A percentile compares a stretch with the other conserved stretches of the same genome.
Conservation (phyloP, 2,329 filamentous ascomycete genomes). For the Myriosclerotinia curreyana region DNA sequence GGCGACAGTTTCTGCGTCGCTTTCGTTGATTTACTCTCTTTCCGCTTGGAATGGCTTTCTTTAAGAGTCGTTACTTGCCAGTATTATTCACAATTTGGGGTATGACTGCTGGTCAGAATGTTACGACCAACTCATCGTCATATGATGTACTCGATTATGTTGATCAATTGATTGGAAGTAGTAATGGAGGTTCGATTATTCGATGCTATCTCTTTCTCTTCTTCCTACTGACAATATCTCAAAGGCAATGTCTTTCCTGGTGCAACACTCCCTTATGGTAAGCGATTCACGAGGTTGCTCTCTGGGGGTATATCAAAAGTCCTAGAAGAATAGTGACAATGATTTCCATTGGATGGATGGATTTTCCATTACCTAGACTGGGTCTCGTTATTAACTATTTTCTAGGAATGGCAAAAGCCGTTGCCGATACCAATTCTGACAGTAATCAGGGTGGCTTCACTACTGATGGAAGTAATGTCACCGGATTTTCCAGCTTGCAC, state of each 20-base stretch:
- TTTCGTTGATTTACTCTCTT: neutral
- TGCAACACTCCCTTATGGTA: constrained; percentile 52
- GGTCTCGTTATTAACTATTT: constrained; percentile 29
- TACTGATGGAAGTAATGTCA: constrained; percentile 43
- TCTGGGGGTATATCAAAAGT: neutral
- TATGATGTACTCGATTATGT: constrained; percentile 44
- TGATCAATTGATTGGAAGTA: constrained; percentile 54
- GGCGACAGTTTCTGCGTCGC: neutral
- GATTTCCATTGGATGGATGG: neutral
- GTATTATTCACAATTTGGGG: constrained; percentile 10
- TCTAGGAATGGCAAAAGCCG: constrained; percentile 48
- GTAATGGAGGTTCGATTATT: constrained; percentile 47
- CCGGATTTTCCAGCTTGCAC: constrained; percentile 41
- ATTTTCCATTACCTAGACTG: neutral
- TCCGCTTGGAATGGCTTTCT: constrained; percentile 22
- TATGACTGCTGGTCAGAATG: constrained; percentile 26
- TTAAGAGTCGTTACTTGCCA: constrained; percentile 1
- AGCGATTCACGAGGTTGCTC: neutral
- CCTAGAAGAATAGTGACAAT: neutral
- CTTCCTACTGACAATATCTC: constrained; percentile 1
- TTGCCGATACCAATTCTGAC: constrained; percentile 51
- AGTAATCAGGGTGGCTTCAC: constrained; percentile 57
- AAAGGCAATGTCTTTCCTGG: constrained; percentile 52
- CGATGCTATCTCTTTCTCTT: neutral
- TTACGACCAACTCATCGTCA: constrained; percentile 24